Evolutionary conservation across 176 grass and related monocot species (phyloP), one percentile per base, ranked within the genome.

Genomic region (Musa beccarii): DNA sequence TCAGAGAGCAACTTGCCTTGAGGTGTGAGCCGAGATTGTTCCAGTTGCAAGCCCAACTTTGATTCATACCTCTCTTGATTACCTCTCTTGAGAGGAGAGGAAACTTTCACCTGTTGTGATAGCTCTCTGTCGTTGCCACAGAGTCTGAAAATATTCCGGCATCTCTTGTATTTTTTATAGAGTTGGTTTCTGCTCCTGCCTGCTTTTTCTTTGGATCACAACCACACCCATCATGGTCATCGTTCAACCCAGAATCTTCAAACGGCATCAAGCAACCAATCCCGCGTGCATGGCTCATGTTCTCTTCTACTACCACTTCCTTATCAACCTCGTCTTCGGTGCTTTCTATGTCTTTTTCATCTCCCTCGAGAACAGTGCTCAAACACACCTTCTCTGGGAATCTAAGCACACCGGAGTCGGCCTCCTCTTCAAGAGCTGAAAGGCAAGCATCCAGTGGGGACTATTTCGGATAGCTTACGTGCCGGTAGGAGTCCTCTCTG

Each of bases 101-200:
- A 69, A 9, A 26, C 20, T 0, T 78, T 86, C 14, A 85, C 52
- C 22, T 86, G 81, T 55, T 82, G 82, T 22, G 72, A 55, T 14
- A 90, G 4, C 55, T 91, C 90, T 52, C 94, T 84, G 72, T 97
- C 68, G 59, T 97, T 91, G 14, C 94, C 94, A 5, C 94, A 97
- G 8, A 97, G 82, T 68, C 86, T 89, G 66, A 93, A 93, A 64
- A 97, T 97, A 79, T 89, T 97, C 49, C 91, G 82, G 78, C 78
- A 53, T 95, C 83, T 14, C 78, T 84, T 7, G 73, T 2, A 69
- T 24, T 76, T 49, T 89, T 81, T 26, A 82, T 52, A 34, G 81
- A 43, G 0, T 25, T 29, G 20, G 75, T 21, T 49, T 72, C 66
- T 75, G 69, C 68, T 26, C 21, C 51, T 66, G 76, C 75, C 26